Conservation (phyloP, 306 rosid species). For the Glycine latifolia region DNA sequence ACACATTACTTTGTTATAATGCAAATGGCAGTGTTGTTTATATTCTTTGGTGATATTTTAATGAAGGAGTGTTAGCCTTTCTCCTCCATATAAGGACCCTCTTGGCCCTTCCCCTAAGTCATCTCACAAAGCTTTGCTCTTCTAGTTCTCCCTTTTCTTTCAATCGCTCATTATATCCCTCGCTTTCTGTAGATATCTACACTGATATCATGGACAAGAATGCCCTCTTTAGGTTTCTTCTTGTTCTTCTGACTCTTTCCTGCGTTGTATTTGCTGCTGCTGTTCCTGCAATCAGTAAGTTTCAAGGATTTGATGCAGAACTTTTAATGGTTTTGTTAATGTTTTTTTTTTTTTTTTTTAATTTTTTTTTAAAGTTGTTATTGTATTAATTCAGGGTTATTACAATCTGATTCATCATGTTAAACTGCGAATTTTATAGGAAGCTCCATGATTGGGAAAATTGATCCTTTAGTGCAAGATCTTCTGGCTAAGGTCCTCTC, state of each 20-base stretch:
- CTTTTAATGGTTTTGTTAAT: neutral
- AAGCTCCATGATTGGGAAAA: slow-evolving; percentile 19
- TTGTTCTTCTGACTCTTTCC: slow-evolving; percentile 47
- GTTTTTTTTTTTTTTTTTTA: too few species aligned
- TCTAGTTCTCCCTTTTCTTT: slow-evolving; percentile 17
- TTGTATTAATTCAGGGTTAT: neutral
- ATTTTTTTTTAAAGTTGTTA: too few species aligned
- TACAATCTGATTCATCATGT: slow-evolving; percentile 2
- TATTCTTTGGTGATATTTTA: slow-evolving; percentile 36
- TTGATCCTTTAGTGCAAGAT: slow-evolving; percentile 37
- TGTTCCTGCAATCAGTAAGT: slow-evolving; percentile 52
- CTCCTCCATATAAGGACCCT: slow-evolving; percentile 45
- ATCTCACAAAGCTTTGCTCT: slow-evolving; percentile 37
- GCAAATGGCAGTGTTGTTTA: slow-evolving; percentile 14
- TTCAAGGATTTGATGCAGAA: slow-evolving; percentile 42
- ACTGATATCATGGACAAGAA: slow-evolving; percentile 50
- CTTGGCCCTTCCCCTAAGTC: slow-evolving; percentile 31
- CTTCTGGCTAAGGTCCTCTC: slow-evolving; percentile 40
- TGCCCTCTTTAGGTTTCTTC: slow-evolving; percentile 38
- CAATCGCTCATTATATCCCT: neutral
- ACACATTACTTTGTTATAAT: slow-evolving; percentile 21
- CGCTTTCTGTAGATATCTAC: slow-evolving; percentile 12
- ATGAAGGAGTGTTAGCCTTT: slow-evolving; percentile 9
- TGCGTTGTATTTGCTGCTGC: slow-evolving; percentile 30
- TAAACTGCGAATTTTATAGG: slow-evolving; percentile 40